Percentiles rank a stretch among this genome's conserved stretches.
These are phyloP conservation scores for Pyropia haitanensis DNA, from an alignment of 23 red algal genomes.

Conservation along the genomic window DNA sequence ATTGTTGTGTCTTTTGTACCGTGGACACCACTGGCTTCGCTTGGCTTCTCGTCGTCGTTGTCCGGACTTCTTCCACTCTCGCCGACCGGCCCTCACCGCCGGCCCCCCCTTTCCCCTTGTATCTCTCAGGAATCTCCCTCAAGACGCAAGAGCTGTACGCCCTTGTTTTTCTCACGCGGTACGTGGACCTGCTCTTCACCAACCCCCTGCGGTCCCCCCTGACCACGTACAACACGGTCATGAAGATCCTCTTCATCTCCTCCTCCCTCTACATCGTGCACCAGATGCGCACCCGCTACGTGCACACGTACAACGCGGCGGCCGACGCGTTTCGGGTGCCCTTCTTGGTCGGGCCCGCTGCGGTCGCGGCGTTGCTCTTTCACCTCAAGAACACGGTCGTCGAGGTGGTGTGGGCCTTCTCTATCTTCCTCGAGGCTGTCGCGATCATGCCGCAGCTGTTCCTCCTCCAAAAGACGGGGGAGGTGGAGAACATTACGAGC, in stretches of 20 bases:
- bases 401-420: slow-evolving; percentile 97
- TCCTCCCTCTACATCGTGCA: slow-evolving; percentile 81
- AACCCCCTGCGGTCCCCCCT: slow-evolving; percentile 63
- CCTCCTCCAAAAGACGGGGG: slow-evolving; percentile 81
- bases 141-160: slow-evolving; percentile 84
- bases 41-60: no score
- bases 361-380: slow-evolving; percentile 61
- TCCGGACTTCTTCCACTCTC: background rate
- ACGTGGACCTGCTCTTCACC: slow-evolving; percentile 87
- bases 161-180: slow-evolving; percentile 85
- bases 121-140: slow-evolving; percentile 43
- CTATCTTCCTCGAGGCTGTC: slow-evolving; percentile 80
- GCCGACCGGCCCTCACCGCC: no score
- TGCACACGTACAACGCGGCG: slow-evolving; percentile 86
- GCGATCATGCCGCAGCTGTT: slow-evolving; percentile 96
- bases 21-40: no score
- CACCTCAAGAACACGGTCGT: slow-evolving; percentile 62
- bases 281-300: slow-evolving; percentile 83
- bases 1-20: no score
- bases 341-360: slow-evolving; percentile 54
- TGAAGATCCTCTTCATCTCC: slow-evolving; percentile 95
- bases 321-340: slow-evolving; percentile 86
- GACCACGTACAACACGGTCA: slow-evolving; percentile 89
- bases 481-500: slow-evolving; percentile 94
- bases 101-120: background rate